Conservation (phyloP, 2,329 filamentous ascomycete genomes). For the Ambrosiella cleistominuta region DNA sequence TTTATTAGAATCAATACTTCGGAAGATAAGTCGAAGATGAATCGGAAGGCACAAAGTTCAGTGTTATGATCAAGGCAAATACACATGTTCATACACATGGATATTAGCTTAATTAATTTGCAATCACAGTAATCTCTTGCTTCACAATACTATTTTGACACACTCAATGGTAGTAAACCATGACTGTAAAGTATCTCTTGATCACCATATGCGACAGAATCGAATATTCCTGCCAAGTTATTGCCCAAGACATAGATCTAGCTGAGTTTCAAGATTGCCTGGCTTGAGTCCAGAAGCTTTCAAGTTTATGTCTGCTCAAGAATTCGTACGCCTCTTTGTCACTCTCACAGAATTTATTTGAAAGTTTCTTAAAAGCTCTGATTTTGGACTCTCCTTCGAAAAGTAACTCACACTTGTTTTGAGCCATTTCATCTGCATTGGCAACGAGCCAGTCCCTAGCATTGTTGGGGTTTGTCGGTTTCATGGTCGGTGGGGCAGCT, state of each 20-base stretch:
- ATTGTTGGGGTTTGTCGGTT: conserved; percentile 41
- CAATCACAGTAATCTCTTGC: neutral
- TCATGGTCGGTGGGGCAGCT: conserved; percentile 52
- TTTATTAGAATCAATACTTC: too few relatives aligned
- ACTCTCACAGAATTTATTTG: conserved; percentile 78
- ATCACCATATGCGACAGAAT: too few relatives aligned
- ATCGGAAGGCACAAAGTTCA: neutral
- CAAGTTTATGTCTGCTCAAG: conserved; percentile 67
- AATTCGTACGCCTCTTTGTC: conserved; percentile 75
- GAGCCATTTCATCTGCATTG: conserved; percentile 59
- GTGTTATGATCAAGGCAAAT: neutral
- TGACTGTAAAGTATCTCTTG: too few relatives aligned
- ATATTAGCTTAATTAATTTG: too few relatives aligned
- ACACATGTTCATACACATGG: neutral
- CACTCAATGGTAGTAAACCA: neutral
- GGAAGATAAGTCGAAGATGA: too few relatives aligned
- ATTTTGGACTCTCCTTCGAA: conserved; percentile 83
- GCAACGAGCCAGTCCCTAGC: conserved; percentile 64
- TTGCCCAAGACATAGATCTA: too few relatives aligned
- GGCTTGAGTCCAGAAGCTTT: conserved; percentile 59
- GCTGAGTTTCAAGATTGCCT: neutral
- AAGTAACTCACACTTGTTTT: conserved; percentile 66
- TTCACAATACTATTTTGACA: neutral
- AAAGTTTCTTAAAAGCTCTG: conserved; percentile 71
- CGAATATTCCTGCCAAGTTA: too few relatives aligned